Evolutionary conservation across 2,329 filamentous ascomycete genomes (phyloP).

Genomic region (Malbranchea zuffiana): DNA sequence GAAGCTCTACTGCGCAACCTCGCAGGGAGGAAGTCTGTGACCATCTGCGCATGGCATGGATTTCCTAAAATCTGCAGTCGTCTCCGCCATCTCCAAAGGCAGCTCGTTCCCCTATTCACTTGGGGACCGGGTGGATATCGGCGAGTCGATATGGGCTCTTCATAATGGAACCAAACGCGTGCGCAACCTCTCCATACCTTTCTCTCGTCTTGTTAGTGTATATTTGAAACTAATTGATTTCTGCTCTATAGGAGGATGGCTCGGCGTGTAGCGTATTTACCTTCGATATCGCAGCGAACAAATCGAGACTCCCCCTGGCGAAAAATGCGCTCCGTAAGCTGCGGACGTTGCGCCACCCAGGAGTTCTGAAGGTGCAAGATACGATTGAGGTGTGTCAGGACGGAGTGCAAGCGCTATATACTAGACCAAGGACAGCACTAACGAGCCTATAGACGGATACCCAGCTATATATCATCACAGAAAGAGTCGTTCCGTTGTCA

Average conservation of each 20-base stretch:
- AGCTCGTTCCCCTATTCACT: conserved; percentile 87
- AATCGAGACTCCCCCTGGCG: conserved; percentile 69
- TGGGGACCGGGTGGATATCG: conserved; percentile 82
- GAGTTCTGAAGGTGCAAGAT: conserved; percentile 86
- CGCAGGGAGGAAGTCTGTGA: no score
- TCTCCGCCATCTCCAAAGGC: conserved; percentile 90
- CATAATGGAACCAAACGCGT: conserved; percentile 89
- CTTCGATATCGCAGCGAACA: conserved; percentile 77
- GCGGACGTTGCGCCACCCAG: conserved; percentile 83
- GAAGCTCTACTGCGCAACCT: no score
- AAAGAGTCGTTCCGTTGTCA: conserved; percentile 71
- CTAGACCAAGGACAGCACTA: conserved; percentile 1
- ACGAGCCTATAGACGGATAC: conserved; percentile 60
- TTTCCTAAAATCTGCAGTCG: conserved; percentile 94
- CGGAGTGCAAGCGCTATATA: conserved; percentile 9
- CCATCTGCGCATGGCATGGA: conserved; percentile 54
- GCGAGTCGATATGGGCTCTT: conserved; percentile 92
- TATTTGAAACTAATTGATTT: conserved; percentile 14
- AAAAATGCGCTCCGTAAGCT: conserved; percentile 91
- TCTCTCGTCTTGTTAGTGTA: not conserved
- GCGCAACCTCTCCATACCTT: conserved; percentile 18
- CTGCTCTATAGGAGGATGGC: conserved; percentile 62
- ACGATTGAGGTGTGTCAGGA: conserved; percentile 64
- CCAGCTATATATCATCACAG: conserved; percentile 92
- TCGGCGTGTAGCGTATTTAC: conserved; percentile 94